Evolutionary conservation across 1,284 basidiomycete species (phyloP).

Genomic region (Leccinum insigne): DNA sequence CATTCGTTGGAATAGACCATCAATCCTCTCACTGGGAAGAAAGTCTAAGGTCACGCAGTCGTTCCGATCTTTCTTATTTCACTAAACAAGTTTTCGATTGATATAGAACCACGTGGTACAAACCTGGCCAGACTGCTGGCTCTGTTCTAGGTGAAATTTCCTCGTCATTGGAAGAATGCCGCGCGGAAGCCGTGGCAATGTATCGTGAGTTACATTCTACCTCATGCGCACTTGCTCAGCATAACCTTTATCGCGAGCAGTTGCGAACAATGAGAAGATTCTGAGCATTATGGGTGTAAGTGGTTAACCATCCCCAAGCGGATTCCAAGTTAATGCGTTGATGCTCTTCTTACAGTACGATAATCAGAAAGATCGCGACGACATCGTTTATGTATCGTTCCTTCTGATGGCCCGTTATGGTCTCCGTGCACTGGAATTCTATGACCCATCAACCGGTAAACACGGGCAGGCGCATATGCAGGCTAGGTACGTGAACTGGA

Average conservation of each 20-base stretch:
- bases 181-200: conserved; percentile 80
- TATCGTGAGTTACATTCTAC: conserved; percentile 52
- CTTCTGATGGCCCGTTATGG: conserved; percentile 84
- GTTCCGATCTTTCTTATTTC: background rate
- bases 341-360: conserved; percentile 51
- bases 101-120: conserved; percentile 75
- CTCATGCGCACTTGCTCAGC: background rate
- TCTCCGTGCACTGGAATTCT: conserved; percentile 77
- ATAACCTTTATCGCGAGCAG: conserved; percentile 36
- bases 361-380: conserved; percentile 65
- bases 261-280: conserved; percentile 70
- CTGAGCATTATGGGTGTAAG: conserved; percentile 74
- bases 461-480: conserved; percentile 95
- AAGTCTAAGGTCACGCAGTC: conserved; percentile 48
- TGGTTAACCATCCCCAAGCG: conserved; percentile 8
- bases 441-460: conserved; percentile 76
- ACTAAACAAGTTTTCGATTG: background rate
- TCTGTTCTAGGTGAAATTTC: conserved; percentile 82
- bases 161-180: conserved; percentile 87
- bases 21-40: conserved; percentile 83
- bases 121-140: conserved; percentile 77
- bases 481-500: conserved; percentile 54
- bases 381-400: conserved; percentile 81
- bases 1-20: conserved; percentile 49
- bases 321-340: background rate